Evolutionary conservation across 2,329 filamentous ascomycete species (phyloP).

Genomic region (Polychaeton citri): DNA sequence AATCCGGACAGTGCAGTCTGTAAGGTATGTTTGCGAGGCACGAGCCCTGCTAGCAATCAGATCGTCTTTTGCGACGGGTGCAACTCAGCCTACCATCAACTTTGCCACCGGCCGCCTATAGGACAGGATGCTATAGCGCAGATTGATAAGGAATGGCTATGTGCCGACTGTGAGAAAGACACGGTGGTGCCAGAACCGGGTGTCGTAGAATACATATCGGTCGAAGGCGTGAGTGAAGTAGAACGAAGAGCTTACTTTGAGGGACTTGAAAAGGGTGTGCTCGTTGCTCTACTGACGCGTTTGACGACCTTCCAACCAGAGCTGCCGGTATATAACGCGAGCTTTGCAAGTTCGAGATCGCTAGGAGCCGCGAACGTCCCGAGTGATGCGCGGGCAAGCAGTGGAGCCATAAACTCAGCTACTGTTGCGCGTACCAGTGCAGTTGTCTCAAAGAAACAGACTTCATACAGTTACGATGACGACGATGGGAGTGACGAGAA

Average conservation of each 20-base stretch:
- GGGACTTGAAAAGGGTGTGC: not conserved
- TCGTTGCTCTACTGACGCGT: not conserved
- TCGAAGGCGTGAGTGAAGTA: not conserved
- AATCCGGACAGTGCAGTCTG: slow-evolving; percentile 50
- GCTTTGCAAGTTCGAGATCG: too few relatives aligned
- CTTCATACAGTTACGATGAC: too few relatives aligned
- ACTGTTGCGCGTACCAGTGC: too few relatives aligned
- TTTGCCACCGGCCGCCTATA: slow-evolving; percentile 66
- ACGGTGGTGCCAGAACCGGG: slow-evolving; percentile 25
- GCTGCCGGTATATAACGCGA: slow-evolving; percentile 8
- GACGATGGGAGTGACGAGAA: too few relatives aligned
- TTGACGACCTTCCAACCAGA: slow-evolving; percentile 7
- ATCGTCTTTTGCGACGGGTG: slow-evolving; percentile 82
- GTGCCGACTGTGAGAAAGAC: slow-evolving; percentile 45
- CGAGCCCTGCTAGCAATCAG: slow-evolving; percentile 59
- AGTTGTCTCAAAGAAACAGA: too few relatives aligned
- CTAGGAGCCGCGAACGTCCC: too few relatives aligned
- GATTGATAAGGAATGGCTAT: slow-evolving; percentile 59
- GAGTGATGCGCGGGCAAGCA: too few relatives aligned
- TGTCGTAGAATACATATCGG: slow-evolving; percentile 1
- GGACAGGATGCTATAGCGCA: slow-evolving; percentile 54
- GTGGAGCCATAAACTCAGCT: too few relatives aligned
- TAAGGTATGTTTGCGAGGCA: slow-evolving; percentile 57
- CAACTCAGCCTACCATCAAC: slow-evolving; percentile 67
- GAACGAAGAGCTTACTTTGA: not conserved